These are phyloP conservation scores for Luvunga scandens DNA, from an alignment of 345 rosid species.

Conservation along the genomic window DNA sequence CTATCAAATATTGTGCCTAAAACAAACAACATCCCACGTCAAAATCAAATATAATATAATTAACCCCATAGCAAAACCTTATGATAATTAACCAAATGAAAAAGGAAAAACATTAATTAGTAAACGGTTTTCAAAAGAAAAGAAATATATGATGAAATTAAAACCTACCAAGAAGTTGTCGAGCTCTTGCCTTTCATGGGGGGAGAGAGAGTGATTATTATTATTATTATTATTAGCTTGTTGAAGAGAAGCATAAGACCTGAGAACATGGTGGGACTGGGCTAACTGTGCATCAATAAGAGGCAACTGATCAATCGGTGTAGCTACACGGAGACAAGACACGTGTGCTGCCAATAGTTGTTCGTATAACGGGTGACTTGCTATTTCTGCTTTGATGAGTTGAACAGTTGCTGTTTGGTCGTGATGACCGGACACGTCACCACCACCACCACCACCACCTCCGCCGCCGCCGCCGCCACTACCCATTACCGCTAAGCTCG, in stretches of 20 bases:
- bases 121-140: no score
- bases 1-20: constrained; percentile 89
- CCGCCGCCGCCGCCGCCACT: constrained; percentile 34
- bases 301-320: constrained; percentile 96
- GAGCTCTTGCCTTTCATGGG: constrained; percentile 85
- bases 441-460: constrained; percentile 50
- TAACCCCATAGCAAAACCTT: neutral
- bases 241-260: constrained; percentile 71
- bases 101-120: no score
- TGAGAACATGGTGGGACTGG: constrained; percentile 75
- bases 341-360: constrained; percentile 86
- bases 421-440: constrained; percentile 32
- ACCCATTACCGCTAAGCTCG: constrained; percentile 73
- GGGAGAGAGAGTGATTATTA: constrained; percentile 42
- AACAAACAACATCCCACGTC: constrained; percentile 2
- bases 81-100: no score
- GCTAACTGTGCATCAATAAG: constrained; percentile 89
- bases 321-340: constrained; percentile 86
- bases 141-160: neutral
- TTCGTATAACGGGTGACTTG: constrained; percentile 78
- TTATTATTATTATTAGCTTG: constrained; percentile 42
- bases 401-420: no score
- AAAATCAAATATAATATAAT: neutral
- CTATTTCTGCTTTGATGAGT: constrained; percentile 75
- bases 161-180: constrained; percentile 79